Base-by-base conservation (phyloP, 108 stramenopile genomes). In the Pseudonitzschia multiseries region DNA sequence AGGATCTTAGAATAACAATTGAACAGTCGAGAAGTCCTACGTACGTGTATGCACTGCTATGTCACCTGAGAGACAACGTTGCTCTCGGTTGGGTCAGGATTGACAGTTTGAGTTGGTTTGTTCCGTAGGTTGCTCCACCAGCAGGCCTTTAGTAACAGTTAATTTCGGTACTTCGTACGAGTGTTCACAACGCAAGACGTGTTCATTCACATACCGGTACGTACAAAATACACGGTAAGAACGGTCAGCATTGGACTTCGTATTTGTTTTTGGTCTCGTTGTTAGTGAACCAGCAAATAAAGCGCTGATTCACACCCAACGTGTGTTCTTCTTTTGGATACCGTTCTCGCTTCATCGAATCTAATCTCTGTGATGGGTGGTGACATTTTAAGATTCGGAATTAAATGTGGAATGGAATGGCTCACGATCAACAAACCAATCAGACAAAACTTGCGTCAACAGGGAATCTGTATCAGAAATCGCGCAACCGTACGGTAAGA, bases 311-410 rank as follows among this genome's bases (percentile, higher is more conserved):
- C 46, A 48, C 4, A 48, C 18, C 46, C 17, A 48, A 48, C 4
- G 46, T 48, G 46, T 48, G 46, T 48, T 48, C 46, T 48, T 48
- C 46, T 48, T 48, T 48, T 48, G 46, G 17, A 48, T 48, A 48
- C 18, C 13, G 18, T 18, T 8, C 2, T 48, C 12, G 4, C 46
- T 14, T 48, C 12, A 14, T 48, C 46, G 46, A 48, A 48, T 48
- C 36, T 6, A 36, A 36, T 36, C 36, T n/a, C n/a, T n/a, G n/a
- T n/a, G n/a, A n/a, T n/a, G n/a, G n/a, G n/a, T n/a, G n/a, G n/a
- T n/a, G n/a, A n/a, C n/a, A n/a, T n/a, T n/a, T n/a, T n/a, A n/a
- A n/a, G n/a, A n/a, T n/a, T n/a, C n/a, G n/a, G n/a, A n/a, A n/a
- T n/a, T n/a, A n/a, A n/a, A n/a, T n/a, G 36, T 36, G 6, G 36